A percentile compares a stretch with the other conserved stretches of the same genome.
phyloP scores from a whole-genome alignment of 2,329 filamentous ascomycete genomes.

The Fonsecaea nubica region DNA sequence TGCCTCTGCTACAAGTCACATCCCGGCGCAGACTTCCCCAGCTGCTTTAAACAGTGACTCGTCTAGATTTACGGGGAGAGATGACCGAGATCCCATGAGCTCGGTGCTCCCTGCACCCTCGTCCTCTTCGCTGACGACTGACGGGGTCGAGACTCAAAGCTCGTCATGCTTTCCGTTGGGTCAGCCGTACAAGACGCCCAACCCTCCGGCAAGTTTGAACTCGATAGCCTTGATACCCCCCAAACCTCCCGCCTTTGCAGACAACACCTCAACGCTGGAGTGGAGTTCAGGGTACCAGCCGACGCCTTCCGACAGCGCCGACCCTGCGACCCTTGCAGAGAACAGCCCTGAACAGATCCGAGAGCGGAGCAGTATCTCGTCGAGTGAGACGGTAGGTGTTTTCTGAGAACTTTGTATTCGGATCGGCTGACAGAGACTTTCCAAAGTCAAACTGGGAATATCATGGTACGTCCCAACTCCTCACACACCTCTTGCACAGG shows the following conservation, averaged over 20 bases:
- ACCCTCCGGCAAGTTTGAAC: neutral
- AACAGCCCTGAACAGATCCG: neutral
- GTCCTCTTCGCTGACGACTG: neutral
- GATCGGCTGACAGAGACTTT: constrained; percentile 3
- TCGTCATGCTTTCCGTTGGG: neutral
- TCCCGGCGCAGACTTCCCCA: neutral
- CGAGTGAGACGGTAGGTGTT: constrained; percentile 15
- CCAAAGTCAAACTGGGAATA: constrained; percentile 20
- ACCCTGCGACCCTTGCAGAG: neutral
- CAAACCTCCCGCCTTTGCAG: neutral
- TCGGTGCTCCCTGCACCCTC: neutral
- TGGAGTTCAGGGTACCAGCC: neutral
- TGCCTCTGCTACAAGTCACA: neutral
- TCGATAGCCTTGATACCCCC: neutral
- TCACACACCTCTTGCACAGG: neutral
- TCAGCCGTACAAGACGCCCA: neutral
- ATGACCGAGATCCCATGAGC: neutral
- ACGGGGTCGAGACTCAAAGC: neutral
- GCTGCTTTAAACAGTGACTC: neutral
- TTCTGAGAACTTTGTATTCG: neutral
- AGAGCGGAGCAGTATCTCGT: constrained; percentile 19
- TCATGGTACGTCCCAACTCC: constrained; percentile 6
- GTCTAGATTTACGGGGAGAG: neutral
- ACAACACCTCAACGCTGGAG: neutral
- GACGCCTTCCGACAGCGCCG: neutral